Base-by-base conservation (phyloP, 805 yeast genomes). In the Yarrowia deformans region DNA sequence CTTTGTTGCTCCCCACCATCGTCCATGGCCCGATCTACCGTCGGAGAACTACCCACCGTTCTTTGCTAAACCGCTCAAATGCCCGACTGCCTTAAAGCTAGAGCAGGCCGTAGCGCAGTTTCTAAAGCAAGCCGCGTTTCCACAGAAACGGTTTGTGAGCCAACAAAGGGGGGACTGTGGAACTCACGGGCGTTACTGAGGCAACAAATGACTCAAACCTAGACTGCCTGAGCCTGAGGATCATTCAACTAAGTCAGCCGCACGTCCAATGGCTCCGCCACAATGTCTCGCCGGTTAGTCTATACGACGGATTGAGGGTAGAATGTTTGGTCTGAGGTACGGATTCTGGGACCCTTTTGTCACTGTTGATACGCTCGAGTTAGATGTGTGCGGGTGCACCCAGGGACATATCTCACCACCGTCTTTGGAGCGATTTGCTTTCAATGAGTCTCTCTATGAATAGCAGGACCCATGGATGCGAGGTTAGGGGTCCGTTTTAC, bases 141-240 rank as follows among this genome's bases (percentile, higher is more conserved):
- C 35, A n/a, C 14, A 32, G 52, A 29, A 29, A 48, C 52, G 35
- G 52, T 29, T 16, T 2, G 23, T 6, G 35, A 9, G 16, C n/a
- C 6, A 23, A 46, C 50, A 46, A 46, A 48, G 18, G 58, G 40
- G 29, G n/a, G 42, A 52, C 35, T 34, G 40, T 35, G 39, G 43
- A 37, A 52, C 42, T 9, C 58, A 52, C 42, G 45, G 60, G 60
- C 60, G 45, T 39, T 18, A 54, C 60, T 23, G 45, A 54, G 60
- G 60, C 60, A 54, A 54, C 60, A 54, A 54, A 54, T 54, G 60
- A 54, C 60, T 39, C 60, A 54, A 54, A 54, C 60, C 39, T 52
- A 52, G 32, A 49, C 54, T 18, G 54, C 54, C 54, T 32, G 39
- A 49, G 14, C 54, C 54, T 32, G 39, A 49, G 14, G 3, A 32